Evolutionary conservation across 1,284 basidiomycete species (phyloP).

Genomic region (Ceratobasidium sp.): DNA sequence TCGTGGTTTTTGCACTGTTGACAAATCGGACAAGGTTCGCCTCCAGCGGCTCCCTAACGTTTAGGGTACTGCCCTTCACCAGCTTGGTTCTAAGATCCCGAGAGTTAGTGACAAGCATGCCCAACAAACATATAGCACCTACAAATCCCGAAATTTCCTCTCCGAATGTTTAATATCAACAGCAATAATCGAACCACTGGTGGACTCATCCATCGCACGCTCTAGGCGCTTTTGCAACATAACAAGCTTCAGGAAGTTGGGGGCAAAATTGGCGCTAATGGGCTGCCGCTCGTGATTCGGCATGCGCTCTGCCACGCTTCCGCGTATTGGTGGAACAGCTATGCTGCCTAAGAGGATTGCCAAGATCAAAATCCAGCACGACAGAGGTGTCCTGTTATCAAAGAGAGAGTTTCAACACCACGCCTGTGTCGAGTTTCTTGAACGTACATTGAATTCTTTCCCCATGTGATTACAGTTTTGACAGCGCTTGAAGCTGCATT

Average conservation of each 20-base stretch:
- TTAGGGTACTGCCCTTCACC: constrained; percentile 42
- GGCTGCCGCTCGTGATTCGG: too few relatives aligned
- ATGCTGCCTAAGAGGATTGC: too few relatives aligned
- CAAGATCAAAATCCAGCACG: too few relatives aligned
- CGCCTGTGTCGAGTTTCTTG: too few relatives aligned
- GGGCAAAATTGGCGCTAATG: constrained; percentile 26
- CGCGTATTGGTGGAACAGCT: too few relatives aligned
- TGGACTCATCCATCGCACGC: constrained; percentile 34
- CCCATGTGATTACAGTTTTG: too few relatives aligned
- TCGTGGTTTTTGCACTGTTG: constrained; percentile 34
- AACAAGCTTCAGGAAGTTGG: constrained; percentile 45
- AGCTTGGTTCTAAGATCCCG: constrained; percentile 34
- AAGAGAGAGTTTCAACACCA: too few relatives aligned
- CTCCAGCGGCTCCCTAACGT: constrained; percentile 41
- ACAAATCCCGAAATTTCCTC: constrained; percentile 45
- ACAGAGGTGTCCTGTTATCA: too few relatives aligned
- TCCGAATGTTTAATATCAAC: constrained; percentile 46
- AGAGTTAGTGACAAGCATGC: too few relatives aligned
- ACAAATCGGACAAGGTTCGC: constrained; percentile 42
- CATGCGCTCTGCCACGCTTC: too few relatives aligned
- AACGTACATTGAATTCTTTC: too few relatives aligned
- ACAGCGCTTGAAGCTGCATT: too few relatives aligned
- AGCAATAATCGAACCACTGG: constrained; percentile 39
- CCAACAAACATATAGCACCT: neutral
- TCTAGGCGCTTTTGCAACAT: constrained; percentile 41